Evolutionary conservation across 2,329 filamentous ascomycete species (phyloP), one percentile per base, ranked within the genome.

Genomic region (Colletotrichum plurivorum): DNA sequence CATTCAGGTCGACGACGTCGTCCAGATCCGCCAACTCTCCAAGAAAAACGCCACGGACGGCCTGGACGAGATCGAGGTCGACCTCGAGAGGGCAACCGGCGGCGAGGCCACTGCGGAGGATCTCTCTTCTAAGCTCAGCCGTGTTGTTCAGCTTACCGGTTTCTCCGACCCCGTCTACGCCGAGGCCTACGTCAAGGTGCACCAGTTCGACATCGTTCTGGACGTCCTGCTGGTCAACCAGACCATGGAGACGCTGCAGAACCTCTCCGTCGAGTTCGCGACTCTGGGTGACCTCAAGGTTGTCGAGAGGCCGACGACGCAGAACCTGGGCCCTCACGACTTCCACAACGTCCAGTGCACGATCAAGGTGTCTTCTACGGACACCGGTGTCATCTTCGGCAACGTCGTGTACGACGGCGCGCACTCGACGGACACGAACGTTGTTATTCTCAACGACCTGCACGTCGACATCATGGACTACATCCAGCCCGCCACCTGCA

Each of bases 381-480:
- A 99, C 78, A 98, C 96, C 2, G 96, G 96, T 65, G 96, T 99
- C 73, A 99, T 99, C 75, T 99, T 99, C 76, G 96, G 96, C 74
- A 99, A 99, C 78, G 95, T 99, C 25, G 93, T 99, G 8, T 99
- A 99, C 80, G 96, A 99, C 75, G 96, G 95, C 36, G 89, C 95
- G 6, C 94, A 94, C 82, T 95, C 92, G 54, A 97, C 93, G 1
- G 96, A 97, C 79, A 97, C 93, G 63, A 97, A 97, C 73, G 96
- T 99, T 9, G 96, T 99, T 63, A 99, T 99, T 74, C 88, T 99
- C 62, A 98, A 98, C 78, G 96, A 99, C 79, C 90, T 99, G 36
- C 96, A 99, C 77, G 95, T 98, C 66, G 96, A 99, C 78, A 98
- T 99, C 73, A 99, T 99, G 96, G 96, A 99, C 83, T 99, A 99